Evolutionary conservation across 228 moss, liverwort and hornwort species (phyloP), one percentile per base, ranked within the genome.

Genomic region (Sphagnum fallax): DNA sequence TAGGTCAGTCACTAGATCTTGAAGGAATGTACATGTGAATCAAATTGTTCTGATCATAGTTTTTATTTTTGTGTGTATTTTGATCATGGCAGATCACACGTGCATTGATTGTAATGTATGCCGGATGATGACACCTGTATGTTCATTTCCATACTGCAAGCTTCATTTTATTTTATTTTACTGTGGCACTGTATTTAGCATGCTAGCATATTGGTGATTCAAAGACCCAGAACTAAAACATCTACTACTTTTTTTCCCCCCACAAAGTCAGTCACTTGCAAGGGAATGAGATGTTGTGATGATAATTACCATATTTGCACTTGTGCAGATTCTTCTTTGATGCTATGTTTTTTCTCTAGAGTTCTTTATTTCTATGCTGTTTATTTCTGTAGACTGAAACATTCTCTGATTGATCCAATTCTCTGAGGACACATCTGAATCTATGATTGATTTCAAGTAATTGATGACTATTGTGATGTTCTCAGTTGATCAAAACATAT

Each of bases 41-140:
- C 32, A 32, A 32, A 32, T 32, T 32, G 32, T 32, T 32, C 32
- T 32, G 32, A 32, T 11, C 16, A 14, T 10, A 15, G 0, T 63
- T 16, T 52, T 10, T 11, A 10, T 10, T 4, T 10, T 5, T 51
- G 50, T 14, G 47, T 53, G 10, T 9, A 12, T 14, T 6, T 49
- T 48, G 10, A 60, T 16, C 74, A 71, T 11, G 65, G 61, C 84
- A 95, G 92, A 97, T 68, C 88, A 71, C 4, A 82, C 88, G 1
- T 97, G 96, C 87, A 97, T 93, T 66, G 79, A 97, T 67, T 97
- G 96, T 64, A 92, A 93, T 69, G 85, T 87, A 4, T 97, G 96
- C 65, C 88, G 96, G 6, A 91, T 91, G 96, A 91, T 97, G 91
- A 76, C 93, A 58, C 93, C 96, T 47, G 89, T 89, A 67, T 75